Percentiles rank a stretch among this genome's conserved stretches.
phyloP scores from a whole-genome alignment of 768 basidiomycete species.

The Rubroboletus pulcherrimus region DNA sequence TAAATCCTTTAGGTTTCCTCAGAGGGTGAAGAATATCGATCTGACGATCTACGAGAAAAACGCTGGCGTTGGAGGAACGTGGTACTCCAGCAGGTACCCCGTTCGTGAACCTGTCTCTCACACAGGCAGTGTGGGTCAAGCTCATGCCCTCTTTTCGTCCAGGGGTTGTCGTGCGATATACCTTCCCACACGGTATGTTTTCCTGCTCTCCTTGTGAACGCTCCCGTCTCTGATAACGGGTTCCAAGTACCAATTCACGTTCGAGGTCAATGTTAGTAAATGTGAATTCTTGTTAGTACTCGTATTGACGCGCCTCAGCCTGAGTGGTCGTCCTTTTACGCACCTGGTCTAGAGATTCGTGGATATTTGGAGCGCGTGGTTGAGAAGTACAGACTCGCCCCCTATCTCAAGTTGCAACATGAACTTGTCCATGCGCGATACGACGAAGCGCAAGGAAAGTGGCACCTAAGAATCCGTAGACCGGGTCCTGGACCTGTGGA shows the following conservation, averaged over 20 bases:
- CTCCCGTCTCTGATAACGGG: not conserved
- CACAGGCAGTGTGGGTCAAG: not conserved
- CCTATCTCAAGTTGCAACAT: slow-evolving; percentile 53
- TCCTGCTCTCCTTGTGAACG: not conserved
- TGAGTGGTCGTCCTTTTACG: slow-evolving; percentile 61
- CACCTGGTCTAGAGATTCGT: slow-evolving; percentile 56
- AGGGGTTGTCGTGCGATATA: slow-evolving; percentile 61
- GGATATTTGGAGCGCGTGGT: slow-evolving; percentile 50
- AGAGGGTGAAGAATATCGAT: slow-evolving; percentile 49
- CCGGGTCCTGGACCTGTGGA: slow-evolving; percentile 14
- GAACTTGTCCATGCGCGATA: slow-evolving; percentile 50
- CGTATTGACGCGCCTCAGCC: slow-evolving; percentile 31
- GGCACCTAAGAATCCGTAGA: slow-evolving; percentile 50
- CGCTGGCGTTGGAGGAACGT: slow-evolving; percentile 58
- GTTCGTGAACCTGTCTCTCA: slow-evolving; percentile 25
- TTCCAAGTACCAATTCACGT: slow-evolving; percentile 54
- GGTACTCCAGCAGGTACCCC: slow-evolving; percentile 55
- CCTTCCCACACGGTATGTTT: slow-evolving; percentile 50
- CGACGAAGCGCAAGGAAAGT: slow-evolving; percentile 49
- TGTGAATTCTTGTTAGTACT: not conserved
- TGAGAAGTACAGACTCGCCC: slow-evolving; percentile 52
- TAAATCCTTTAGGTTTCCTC: slow-evolving; percentile 40
- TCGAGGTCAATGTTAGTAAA: slow-evolving; percentile 45
- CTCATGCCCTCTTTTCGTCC: not conserved
- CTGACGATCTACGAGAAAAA: slow-evolving; percentile 59